Evolutionary conservation across 345 rosid genomes (phyloP).

Genomic region (Laguncularia racemosa): DNA sequence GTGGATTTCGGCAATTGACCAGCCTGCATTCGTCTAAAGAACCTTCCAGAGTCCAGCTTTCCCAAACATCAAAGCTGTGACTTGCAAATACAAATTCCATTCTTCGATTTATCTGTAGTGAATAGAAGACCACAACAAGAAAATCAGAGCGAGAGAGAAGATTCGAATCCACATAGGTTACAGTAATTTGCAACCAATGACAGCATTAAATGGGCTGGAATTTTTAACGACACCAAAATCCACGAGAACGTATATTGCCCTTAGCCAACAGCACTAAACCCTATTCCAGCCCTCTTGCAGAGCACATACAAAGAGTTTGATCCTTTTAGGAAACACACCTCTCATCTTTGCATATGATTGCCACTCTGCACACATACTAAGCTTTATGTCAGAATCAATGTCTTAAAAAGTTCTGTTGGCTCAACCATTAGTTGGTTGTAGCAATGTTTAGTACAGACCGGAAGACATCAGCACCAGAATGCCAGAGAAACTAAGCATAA

Average conservation of each 20-base stretch:
- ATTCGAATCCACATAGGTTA: neutral
- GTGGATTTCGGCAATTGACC: slow-evolving; percentile 77
- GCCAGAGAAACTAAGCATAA: too few species aligned
- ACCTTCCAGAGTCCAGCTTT: slow-evolving; percentile 95
- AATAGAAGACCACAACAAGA: slow-evolving; percentile 4
- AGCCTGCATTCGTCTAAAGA: slow-evolving; percentile 81
- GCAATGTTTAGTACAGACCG: too few species aligned
- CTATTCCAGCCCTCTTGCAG: too few species aligned
- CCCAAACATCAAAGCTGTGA: slow-evolving; percentile 99
- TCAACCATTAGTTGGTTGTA: too few species aligned
- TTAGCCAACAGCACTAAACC: neutral
- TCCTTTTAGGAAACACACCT: too few species aligned
- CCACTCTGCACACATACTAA: too few species aligned
- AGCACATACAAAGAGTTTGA: too few species aligned
- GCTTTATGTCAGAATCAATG: too few species aligned
- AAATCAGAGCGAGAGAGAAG: neutral
- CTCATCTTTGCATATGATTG: too few species aligned
- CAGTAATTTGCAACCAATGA: neutral
- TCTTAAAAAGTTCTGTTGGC: too few species aligned
- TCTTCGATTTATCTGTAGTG: slow-evolving; percentile 79
- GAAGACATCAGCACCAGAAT: too few species aligned
- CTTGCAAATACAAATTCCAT: slow-evolving; percentile 98
- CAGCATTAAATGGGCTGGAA: neutral
- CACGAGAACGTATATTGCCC: neutral
- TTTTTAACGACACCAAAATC: neutral